phyloP scores from a whole-genome alignment of 495 filamentous ascomycete genomes.

The Trichoderma erinaceum region DNA sequence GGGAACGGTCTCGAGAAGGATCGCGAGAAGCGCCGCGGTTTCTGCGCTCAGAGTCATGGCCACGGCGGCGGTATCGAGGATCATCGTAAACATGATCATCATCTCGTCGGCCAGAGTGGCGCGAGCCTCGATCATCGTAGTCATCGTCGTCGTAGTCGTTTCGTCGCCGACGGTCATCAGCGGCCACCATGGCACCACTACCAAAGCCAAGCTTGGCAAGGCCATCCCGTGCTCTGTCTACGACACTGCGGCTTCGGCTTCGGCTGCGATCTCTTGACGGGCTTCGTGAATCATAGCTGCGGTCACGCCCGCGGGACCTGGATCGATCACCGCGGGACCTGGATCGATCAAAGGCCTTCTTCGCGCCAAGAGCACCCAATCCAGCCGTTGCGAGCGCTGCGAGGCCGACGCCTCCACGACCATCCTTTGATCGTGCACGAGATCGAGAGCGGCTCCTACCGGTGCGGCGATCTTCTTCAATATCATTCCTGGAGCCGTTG shows the following conservation, averaged over 20 bases:
- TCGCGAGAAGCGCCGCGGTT: constrained; percentile 45
- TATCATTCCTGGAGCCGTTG: constrained; percentile 63
- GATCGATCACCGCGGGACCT: constrained; percentile 58
- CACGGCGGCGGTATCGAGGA: constrained; percentile 39
- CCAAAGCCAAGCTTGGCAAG: constrained; percentile 43
- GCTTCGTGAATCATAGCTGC: constrained; percentile 43
- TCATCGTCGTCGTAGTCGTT: constrained; percentile 27
- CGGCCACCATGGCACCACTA: constrained; percentile 28
- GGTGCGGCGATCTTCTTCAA: constrained; percentile 47
- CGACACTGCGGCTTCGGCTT: constrained; percentile 47
- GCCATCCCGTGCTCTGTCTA: constrained; percentile 37
- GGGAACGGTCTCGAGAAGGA: constrained; percentile 32
- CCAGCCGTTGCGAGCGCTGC: constrained; percentile 70
- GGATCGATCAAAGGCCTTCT: constrained; percentile 70
- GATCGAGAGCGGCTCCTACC: constrained; percentile 46
- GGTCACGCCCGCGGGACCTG: constrained; percentile 43
- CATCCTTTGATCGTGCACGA: constrained; percentile 44
- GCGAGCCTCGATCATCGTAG: constrained; percentile 28
- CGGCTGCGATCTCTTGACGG: constrained; percentile 33
- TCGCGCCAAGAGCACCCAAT: constrained; percentile 70
- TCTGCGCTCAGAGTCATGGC: constrained; percentile 19
- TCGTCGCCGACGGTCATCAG: constrained; percentile 33
- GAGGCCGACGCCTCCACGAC: constrained; percentile 39
- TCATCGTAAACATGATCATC: constrained; percentile 50
- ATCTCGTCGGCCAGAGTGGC: constrained; percentile 28